Conservation (phyloP, 208 protist species). For the Leishmania arabica region DNA sequence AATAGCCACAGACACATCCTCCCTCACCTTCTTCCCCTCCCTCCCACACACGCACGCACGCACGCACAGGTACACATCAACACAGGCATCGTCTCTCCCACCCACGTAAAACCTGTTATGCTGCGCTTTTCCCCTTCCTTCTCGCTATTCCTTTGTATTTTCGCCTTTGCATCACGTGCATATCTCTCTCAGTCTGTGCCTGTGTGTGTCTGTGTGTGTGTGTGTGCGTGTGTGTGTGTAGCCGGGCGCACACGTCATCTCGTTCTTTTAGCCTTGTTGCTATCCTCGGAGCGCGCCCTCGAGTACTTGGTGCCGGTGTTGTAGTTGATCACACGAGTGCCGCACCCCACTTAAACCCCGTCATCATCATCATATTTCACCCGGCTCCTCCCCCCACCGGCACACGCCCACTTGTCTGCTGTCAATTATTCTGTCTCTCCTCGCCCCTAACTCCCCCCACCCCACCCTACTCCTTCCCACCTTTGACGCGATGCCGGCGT, state of each 20-base stretch:
- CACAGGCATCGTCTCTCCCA: background rate
- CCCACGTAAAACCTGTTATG: background rate
- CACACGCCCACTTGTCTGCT: background rate
- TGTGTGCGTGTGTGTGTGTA: slow-evolving; percentile 10
- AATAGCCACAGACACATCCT: background rate
- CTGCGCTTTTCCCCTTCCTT: background rate
- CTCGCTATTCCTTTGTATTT: background rate
- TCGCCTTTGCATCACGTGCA: background rate
- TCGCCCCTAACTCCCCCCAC: background rate
- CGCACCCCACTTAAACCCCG: background rate
- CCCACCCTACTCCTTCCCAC: background rate
- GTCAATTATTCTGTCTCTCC: background rate
- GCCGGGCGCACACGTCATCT: background rate
- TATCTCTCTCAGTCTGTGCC: background rate
- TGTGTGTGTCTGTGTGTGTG: slow-evolving; percentile 4
- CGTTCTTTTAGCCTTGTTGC: background rate
- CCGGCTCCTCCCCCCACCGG: background rate
- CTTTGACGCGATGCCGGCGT: slow-evolving; percentile 36
- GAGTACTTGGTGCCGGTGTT: background rate
- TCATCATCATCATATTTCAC: background rate
- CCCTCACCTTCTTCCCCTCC: background rate
- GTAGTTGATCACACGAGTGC: background rate
- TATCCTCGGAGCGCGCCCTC: too few species aligned
- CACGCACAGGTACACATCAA: background rate
- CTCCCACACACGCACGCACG: background rate